Conservation (phyloP, 2,329 filamentous ascomycete species). For the Hypoxylon sp. region DNA sequence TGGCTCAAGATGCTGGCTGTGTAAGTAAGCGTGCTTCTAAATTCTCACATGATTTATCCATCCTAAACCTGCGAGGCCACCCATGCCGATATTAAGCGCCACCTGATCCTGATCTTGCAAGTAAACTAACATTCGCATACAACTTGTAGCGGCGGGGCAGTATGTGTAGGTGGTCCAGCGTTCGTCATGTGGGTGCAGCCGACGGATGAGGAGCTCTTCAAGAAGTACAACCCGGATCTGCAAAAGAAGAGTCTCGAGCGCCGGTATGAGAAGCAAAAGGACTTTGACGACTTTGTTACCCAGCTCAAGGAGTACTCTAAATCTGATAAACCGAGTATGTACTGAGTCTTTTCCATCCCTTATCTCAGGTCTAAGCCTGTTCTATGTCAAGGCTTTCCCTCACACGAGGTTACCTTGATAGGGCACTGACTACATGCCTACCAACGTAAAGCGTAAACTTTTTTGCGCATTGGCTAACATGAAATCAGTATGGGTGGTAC, state of each 20-base stretch:
- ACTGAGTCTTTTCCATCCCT: no score
- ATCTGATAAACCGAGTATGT: constrained; percentile 87
- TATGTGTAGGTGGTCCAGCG: constrained; percentile 85
- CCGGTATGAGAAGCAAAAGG: constrained; percentile 77
- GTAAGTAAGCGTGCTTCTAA: constrained; percentile 58
- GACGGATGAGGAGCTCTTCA: constrained; percentile 90
- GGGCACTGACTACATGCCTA: no score
- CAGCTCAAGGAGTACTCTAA: constrained; percentile 89
- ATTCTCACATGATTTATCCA: constrained; percentile 16
- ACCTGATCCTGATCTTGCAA: background rate
- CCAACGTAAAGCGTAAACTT: no score
- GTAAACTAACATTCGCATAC: constrained; percentile 11
- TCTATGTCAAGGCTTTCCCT: no score
- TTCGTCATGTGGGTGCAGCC: constrained; percentile 83
- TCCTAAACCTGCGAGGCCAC: constrained; percentile 6
- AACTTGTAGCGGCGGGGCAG: constrained; percentile 68
- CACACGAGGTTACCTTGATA: no score
- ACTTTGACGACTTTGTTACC: constrained; percentile 87
- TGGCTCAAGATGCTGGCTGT: constrained; percentile 75
- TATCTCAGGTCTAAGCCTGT: no score
- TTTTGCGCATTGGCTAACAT: no score
- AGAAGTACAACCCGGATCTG: constrained; percentile 94
- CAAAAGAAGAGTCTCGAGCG: constrained; percentile 86
- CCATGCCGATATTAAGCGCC: constrained; percentile 5
- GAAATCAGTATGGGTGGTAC: constrained; percentile 55